Evolutionary conservation across 1,284 basidiomycete species (phyloP).

Genomic region (Ceratobasidium sp.): DNA sequence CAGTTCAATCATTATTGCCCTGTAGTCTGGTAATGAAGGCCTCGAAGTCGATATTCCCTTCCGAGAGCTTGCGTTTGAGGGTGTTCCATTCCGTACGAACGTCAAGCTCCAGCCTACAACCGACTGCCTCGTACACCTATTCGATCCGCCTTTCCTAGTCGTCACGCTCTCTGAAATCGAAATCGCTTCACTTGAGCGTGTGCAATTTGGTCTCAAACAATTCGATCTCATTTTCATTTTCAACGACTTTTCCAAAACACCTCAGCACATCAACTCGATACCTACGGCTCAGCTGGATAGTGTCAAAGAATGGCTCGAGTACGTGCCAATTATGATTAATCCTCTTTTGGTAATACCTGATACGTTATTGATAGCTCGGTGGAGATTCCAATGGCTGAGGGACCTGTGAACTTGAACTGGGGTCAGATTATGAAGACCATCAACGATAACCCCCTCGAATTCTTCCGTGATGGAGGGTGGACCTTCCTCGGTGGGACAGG

Average conservation of each 20-base stretch:
- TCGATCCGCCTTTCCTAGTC: slow-evolving; percentile 96
- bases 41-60: slow-evolving; percentile 97
- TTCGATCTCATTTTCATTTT: slow-evolving; percentile 98
- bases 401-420: slow-evolving; percentile 98
- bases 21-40: slow-evolving; percentile 71
- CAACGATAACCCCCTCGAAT: slow-evolving; percentile 94
- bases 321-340: slow-evolving; percentile 39
- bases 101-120: slow-evolving; percentile 96
- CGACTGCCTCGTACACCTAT: slow-evolving; percentile 95
- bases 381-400: slow-evolving; percentile 95
- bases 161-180: slow-evolving; percentile 96
- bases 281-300: slow-evolving; percentile 91
- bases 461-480: slow-evolving; percentile 98
- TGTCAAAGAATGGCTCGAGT: slow-evolving; percentile 99
- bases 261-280: slow-evolving; percentile 95
- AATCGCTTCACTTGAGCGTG: slow-evolving; percentile 95
- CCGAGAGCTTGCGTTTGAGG: slow-evolving; percentile 96
- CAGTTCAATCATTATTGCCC: background rate
- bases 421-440: slow-evolving; percentile 97
- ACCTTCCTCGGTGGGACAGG: slow-evolving; percentile 84
- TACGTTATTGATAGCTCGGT: slow-evolving; percentile 72
- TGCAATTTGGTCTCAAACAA: slow-evolving; percentile 95
- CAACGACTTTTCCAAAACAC: slow-evolving; percentile 93
- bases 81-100: slow-evolving; percentile 95
- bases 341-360: slow-evolving; percentile 42